phyloP scores from a whole-genome alignment of 2,329 filamentous ascomycete genomes.

The Colletotrichum scovillei region DNA sequence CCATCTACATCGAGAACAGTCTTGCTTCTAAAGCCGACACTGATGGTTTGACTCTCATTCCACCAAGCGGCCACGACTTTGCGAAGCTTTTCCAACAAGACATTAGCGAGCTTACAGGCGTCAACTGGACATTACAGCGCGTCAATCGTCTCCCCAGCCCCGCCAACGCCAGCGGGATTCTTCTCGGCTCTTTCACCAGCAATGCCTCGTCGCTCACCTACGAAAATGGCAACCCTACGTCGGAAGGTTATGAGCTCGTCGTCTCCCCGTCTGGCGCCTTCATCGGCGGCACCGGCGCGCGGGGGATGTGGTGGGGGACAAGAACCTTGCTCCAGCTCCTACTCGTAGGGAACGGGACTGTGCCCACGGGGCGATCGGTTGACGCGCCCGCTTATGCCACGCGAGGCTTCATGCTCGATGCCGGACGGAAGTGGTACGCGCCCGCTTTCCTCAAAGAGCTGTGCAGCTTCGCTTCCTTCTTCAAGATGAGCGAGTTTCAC shows the following conservation, averaged over 20 bases:
- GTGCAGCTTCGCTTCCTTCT: constrained; percentile 57
- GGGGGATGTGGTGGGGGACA: constrained; percentile 60
- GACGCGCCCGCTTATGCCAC: constrained; percentile 57
- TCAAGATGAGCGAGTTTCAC: constrained; percentile 61
- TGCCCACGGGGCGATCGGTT: constrained; percentile 42
- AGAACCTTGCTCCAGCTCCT: constrained; percentile 56
- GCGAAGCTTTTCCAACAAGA: constrained; percentile 58
- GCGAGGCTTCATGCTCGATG: constrained; percentile 53
- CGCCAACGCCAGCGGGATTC: constrained; percentile 50
- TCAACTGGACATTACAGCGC: constrained; percentile 52
- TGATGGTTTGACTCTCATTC: constrained; percentile 61
- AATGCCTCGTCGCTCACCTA: constrained; percentile 50
- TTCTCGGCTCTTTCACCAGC: constrained; percentile 49
- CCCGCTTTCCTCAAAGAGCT: constrained; percentile 51
- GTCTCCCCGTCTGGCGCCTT: constrained; percentile 46
- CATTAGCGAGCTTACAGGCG: constrained; percentile 52
- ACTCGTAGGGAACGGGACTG: constrained; percentile 42
- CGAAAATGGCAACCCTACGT: constrained; percentile 56
- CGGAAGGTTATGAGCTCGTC: constrained; percentile 62
- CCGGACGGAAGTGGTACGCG: constrained; percentile 41
- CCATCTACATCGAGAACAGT: constrained; percentile 53
- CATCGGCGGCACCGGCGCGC: constrained; percentile 54
- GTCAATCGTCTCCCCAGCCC: constrained; percentile 46
- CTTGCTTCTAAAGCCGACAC: constrained; percentile 54
- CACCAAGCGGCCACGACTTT: constrained; percentile 61